Base-by-base conservation (phyloP, 2,329 filamentous ascomycete genomes). In the Cladophialophora exuberans region DNA sequence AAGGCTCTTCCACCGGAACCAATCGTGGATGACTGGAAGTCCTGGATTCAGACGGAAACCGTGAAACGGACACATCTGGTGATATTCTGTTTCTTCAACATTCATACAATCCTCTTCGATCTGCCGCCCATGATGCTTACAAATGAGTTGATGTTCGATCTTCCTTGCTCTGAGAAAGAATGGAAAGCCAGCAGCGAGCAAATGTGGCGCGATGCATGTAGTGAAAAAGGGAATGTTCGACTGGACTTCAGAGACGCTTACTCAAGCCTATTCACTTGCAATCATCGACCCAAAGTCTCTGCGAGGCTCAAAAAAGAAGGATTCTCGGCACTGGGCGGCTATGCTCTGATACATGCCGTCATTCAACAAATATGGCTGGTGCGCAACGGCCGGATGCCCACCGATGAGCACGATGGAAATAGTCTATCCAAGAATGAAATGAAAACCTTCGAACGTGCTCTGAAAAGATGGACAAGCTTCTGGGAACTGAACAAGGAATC, bases 401-500 rank as follows among this genome's bases (percentile, higher is more conserved):
- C 22, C 3, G 18, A 15, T 9, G 10, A 46, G 6, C 26, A 35
- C 2, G 38, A 13, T 11, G 18, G 20, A 11, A 20, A 22, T 7
- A 25, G 20, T 11, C 38, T 41, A 3, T 9, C 38, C 15, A 41
- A 20, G 18, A 22, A 41, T 17, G 38, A 41, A 20, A 41, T 41
- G 10, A 15, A n/a, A 7, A 46, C 15, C 9, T 46, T 49, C 31
- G 46, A 39, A 6, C 4, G 17, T 6, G 46, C 46, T 2, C 46
- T 49, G 4, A 36, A 38, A 13, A 17, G 46, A 15, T 49, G 46
- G 46, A n/a, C 31, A 7, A 39, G 18, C 6, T 25, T 15, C 6
- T 49, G 46, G 46, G 46, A 49, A 39, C 36, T 17, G n/a, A 39
- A 49, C 31, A 18, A 49, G 9, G 46, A 49, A n/a, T 49, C 46